Evolutionary conservation across 2,329 filamentous ascomycete species (phyloP).

Genomic region (Exophiala dermatitidis): DNA sequence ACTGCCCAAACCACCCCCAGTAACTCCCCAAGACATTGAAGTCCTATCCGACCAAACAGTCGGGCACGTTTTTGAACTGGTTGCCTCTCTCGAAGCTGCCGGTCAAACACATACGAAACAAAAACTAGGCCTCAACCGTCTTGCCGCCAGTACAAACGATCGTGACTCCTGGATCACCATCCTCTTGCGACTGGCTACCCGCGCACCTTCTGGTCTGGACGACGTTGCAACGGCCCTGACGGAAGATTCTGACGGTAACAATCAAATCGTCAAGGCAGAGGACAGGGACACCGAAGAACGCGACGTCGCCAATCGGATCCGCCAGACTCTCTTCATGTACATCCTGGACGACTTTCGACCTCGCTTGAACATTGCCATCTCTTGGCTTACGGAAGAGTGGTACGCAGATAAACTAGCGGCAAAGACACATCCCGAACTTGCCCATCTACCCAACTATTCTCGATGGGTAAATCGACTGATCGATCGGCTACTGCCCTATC

Average conservation of each 20-base stretch:
- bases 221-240: slow-evolving; percentile 54
- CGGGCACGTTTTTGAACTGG: slow-evolving; percentile 68
- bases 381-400: slow-evolving; percentile 97
- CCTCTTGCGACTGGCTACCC: slow-evolving; percentile 74
- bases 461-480: slow-evolving; percentile 73
- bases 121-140: slow-evolving; percentile 68
- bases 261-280: slow-evolving; percentile 30
- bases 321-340: slow-evolving; percentile 74
- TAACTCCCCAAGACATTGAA: slow-evolving; percentile 65
- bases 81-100: slow-evolving; percentile 64
- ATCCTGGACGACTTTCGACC: slow-evolving; percentile 86
- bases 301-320: slow-evolving; percentile 56
- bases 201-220: slow-evolving; percentile 65
- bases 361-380: slow-evolving; percentile 81
- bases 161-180: slow-evolving; percentile 87
- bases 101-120: slow-evolving; percentile 36
- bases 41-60: slow-evolving; percentile 69
- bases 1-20: slow-evolving; percentile 65
- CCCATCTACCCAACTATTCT: slow-evolving; percentile 56
- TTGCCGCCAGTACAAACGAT: slow-evolving; percentile 78
- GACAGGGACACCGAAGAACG: slow-evolving; percentile 27
- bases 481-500: slow-evolving; percentile 79
- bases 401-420: slow-evolving; percentile 69
- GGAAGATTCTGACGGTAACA: slow-evolving; percentile 27
- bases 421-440: slow-evolving; percentile 34